phyloP scores from a whole-genome alignment of 257 asterid genomes.

The Petunia secreta region DNA sequence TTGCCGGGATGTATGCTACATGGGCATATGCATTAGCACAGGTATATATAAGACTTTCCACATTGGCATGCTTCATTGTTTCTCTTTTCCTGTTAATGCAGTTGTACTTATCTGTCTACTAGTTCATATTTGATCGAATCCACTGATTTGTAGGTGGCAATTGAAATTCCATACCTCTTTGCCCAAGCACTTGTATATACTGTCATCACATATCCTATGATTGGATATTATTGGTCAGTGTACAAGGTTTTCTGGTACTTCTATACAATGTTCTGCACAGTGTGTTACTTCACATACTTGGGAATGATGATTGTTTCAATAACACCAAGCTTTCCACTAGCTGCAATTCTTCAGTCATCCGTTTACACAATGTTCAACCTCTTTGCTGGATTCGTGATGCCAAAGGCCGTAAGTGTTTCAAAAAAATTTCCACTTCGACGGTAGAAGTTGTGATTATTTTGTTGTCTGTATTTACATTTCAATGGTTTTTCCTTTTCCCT shows the following conservation, averaged over 20 bases:
- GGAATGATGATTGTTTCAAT: constrained; percentile 57
- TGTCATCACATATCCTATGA: constrained; percentile 54
- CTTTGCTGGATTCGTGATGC: constrained; percentile 52
- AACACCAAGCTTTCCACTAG: constrained; percentile 50
- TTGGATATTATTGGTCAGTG: constrained; percentile 48
- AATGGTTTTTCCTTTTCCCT: background rate
- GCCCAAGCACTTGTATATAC: constrained; percentile 42
- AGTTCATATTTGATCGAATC: background rate
- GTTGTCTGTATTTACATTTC: background rate
- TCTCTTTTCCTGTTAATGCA: background rate
- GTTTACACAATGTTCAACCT: constrained; percentile 50
- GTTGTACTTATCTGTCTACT: background rate
- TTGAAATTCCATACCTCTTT: constrained; percentile 56
- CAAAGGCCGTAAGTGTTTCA: constrained; percentile 45
- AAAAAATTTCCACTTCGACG: background rate
- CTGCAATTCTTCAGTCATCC: constrained; percentile 47
- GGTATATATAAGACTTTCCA: constrained; percentile 31
- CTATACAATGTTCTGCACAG: constrained; percentile 47
- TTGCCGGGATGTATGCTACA: constrained; percentile 55
- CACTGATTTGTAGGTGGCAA: constrained; percentile 34
- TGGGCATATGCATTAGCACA: constrained; percentile 59
- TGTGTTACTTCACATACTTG: constrained; percentile 48
- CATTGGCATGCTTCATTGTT: background rate
- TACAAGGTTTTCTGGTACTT: constrained; percentile 50
- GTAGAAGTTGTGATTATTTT: background rate